Base-by-base conservation (phyloP, 2,329 filamentous ascomycete species). In the Fusarium phyllophilum region DNA sequence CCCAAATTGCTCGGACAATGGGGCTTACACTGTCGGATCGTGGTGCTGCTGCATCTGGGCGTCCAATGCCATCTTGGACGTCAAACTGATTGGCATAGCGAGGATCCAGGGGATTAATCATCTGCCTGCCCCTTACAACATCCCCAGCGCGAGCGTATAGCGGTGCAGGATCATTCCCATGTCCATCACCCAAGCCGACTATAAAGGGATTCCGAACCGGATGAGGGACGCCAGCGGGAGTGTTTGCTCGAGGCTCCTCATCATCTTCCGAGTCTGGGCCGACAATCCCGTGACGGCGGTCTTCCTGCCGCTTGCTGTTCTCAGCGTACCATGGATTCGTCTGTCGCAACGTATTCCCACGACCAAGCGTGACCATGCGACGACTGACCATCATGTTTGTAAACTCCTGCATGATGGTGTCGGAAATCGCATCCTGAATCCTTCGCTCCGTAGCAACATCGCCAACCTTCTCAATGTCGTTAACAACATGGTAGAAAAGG, bases 401-500 rank as follows among this genome's bases (percentile, higher is more conserved):
- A 29, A 67, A 78, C 63, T 74, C 63, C 6, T 31, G 22, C 20
- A 59, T 22, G 17, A 77, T 36, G 6, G 77, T 65, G n/a, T n/a
- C 33, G 1, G 0, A 4, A 14, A 79, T 62, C 0, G 51, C 49
- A 6, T 26, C 9, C 3, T 36, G 10, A 6, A 79, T 26, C 1
- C 39, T 29, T 2, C 14, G 4, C 18, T 22, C n/a, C 3, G 31
- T 24, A 6, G 48, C 45, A 17, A 8, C 0, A 5, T 6, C 17
- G 0, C 45, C 10, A 18, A 6, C 2, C 20, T 57, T 42, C 59
- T 78, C 74, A 12, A 75, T 41, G 3, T 45, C 24, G 0, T 66
- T 29, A 4, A 70, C 57, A 17, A 58, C n/a, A 24, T 69, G 59
- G 49, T 73, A 78, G 15, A 78, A 38, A 7, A 79, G 24, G 13